A percentile compares a stretch with the other conserved stretches of the same genome.
These are phyloP conservation scores for Plasmodium vinckei DNA, from an alignment of 169 alveolate species.

Conservation along the genomic window DNA sequence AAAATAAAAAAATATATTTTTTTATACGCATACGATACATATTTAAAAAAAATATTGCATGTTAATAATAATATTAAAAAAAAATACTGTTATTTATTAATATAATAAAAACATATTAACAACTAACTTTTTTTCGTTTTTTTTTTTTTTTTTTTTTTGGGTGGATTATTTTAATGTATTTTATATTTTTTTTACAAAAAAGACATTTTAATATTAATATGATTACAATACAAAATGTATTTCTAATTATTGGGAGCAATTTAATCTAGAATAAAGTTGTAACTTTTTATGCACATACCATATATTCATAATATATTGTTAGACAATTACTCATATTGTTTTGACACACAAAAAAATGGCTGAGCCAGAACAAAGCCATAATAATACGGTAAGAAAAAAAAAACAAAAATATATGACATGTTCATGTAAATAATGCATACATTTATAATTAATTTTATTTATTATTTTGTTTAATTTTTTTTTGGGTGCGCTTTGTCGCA, in stretches of 20 bases:
- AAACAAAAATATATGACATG: conserved; percentile 5
- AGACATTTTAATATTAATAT: conserved; percentile 1
- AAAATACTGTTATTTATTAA: conserved; percentile 2
- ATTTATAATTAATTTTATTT: neutral
- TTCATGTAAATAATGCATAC: conserved; percentile 3
- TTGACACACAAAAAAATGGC: conserved; percentile 28
- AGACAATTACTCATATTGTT: conserved; percentile 38
- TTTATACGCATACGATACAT: conserved; percentile 17
- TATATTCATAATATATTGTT: neutral
- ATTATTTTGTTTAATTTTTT: neutral
- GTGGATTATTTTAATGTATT: conserved; percentile 4
- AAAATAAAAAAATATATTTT: conserved; percentile 26
- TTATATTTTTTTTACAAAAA: conserved; percentile 9
- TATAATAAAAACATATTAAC: neutral
- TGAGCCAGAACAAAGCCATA: conserved; percentile 56
- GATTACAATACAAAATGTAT: conserved; percentile 19
- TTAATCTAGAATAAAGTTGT: conserved; percentile 18
- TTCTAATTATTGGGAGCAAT: neutral
- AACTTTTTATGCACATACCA: neutral
- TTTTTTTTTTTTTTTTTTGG: conserved; percentile 26
- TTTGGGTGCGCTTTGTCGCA: neutral
- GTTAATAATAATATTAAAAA: conserved; percentile 17
- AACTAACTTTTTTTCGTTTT: conserved; percentile 15
- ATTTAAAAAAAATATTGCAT: neutral
- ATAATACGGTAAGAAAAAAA: conserved; percentile 17